Percentiles rank a stretch among this genome's conserved stretches.
These are phyloP conservation scores for Auricularia auricula-judae DNA, from an alignment of 768 basidiomycete genomes.

Conservation along the genomic window DNA sequence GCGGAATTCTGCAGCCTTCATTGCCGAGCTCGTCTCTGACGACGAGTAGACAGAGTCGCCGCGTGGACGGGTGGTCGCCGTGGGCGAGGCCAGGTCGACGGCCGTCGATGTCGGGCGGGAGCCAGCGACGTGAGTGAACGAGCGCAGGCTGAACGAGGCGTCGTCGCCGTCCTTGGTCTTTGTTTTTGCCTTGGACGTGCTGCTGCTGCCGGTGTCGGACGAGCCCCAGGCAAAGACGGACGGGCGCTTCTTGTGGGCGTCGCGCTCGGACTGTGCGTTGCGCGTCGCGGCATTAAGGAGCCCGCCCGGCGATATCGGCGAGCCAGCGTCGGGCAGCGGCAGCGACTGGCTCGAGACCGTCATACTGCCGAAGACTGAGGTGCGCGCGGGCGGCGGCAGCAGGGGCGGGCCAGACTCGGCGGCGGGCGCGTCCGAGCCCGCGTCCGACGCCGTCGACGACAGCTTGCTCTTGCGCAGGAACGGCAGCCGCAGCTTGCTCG, in stretches of 20 bases:
- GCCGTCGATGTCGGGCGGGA: neutral
- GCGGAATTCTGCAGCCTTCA: neutral
- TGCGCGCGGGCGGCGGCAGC: neutral
- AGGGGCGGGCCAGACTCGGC: neutral
- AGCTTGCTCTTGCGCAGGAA: neutral
- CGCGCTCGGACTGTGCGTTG: neutral
- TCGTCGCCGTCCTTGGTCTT: neutral
- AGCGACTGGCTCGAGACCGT: neutral
- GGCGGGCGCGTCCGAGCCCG: neutral
- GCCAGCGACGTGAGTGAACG: constrained; percentile 51
- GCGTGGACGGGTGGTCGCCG: neutral
- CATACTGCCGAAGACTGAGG: neutral
- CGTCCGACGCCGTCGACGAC: neutral
- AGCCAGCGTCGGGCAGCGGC: neutral
- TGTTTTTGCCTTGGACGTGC: neutral
- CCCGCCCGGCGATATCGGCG: neutral
- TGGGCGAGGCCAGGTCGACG: neutral
- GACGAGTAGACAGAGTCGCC: neutral
- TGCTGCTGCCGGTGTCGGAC: neutral
- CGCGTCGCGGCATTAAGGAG: neutral
- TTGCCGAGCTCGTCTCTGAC: neutral
- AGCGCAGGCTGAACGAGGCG: constrained; percentile 58
- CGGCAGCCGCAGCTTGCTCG: neutral
- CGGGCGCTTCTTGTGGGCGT: neutral
- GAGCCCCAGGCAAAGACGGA: neutral